Percentiles rank a stretch among this genome's conserved stretches.
phyloP scores from a whole-genome alignment of 2,329 filamentous ascomycete genomes.

The Colletotrichum lupini region DNA sequence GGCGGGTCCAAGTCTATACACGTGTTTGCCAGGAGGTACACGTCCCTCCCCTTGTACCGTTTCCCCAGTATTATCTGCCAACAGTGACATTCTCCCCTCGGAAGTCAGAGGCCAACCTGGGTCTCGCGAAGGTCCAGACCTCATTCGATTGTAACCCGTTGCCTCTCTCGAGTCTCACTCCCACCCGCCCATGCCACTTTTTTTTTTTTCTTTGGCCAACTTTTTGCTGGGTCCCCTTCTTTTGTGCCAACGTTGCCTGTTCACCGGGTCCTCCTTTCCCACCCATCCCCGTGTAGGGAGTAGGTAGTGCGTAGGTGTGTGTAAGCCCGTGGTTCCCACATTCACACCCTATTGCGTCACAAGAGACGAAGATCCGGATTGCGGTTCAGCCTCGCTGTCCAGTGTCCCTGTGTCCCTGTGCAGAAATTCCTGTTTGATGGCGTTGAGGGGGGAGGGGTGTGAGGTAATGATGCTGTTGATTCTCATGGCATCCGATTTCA shows the following conservation, averaged over 20 bases:
- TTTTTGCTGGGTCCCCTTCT: neutral
- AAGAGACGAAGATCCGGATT: neutral
- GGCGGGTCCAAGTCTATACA: conserved; percentile 9
- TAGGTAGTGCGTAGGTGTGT: neutral
- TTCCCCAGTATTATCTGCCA: neutral
- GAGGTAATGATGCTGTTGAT: conserved; percentile 21
- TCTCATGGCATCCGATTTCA: neutral
- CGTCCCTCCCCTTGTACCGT: neutral
- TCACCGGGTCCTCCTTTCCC: conserved; percentile 3
- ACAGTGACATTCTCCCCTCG: neutral
- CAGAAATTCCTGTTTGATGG: neutral
- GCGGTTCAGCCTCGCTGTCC: conserved; percentile 11
- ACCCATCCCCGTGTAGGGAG: too few species aligned
- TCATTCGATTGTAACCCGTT: neutral
- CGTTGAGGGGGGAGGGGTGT: conserved; percentile 1
- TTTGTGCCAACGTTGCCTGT: neutral
- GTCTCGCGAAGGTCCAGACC: neutral
- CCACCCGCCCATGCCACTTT: neutral
- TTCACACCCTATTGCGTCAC: conserved; percentile 33
- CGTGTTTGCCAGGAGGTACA: neutral
- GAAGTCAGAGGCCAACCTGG: too few species aligned
- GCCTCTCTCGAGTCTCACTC: neutral
- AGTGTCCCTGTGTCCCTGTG: neutral
- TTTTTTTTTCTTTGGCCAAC: neutral
- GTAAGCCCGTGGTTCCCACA: neutral